These are phyloP conservation scores for Madurella mycetomatis DNA, from an alignment of 2,329 filamentous ascomycete species.

Conservation along the genomic window DNA sequence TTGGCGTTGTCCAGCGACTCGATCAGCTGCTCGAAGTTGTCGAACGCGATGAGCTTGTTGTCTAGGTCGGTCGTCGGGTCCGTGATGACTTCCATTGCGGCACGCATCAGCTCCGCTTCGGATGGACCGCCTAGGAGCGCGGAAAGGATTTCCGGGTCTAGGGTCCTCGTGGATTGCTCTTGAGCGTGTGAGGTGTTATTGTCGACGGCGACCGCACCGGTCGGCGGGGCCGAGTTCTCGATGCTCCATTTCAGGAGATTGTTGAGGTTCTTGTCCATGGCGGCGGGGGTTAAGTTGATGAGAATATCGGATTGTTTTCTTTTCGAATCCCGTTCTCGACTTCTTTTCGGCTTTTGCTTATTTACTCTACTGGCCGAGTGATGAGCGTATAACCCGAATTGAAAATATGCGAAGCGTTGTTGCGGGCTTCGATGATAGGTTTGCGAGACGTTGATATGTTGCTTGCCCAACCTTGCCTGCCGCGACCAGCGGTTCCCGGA, in stretches of 20 bases:
- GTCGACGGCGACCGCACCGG: slow-evolving; percentile 38
- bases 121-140: slow-evolving; percentile 77
- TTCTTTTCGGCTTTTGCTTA: neutral
- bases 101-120: slow-evolving; percentile 88
- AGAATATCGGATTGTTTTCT: too few relatives aligned
- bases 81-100: slow-evolving; percentile 72
- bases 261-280: slow-evolving; percentile 34
- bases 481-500: slow-evolving; percentile 10
- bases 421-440: neutral
- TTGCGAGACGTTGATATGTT: neutral
- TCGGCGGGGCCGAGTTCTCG: slow-evolving; percentile 27
- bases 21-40: slow-evolving; percentile 91
- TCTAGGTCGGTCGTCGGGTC: slow-evolving; percentile 61
- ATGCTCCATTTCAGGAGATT: slow-evolving; percentile 38
- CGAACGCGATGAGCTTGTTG: slow-evolving; percentile 77
- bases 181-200: slow-evolving; percentile 25
- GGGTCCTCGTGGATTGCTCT: slow-evolving; percentile 34
- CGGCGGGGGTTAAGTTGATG: slow-evolving; percentile 4
- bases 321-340: neutral
- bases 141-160: slow-evolving; percentile 67
- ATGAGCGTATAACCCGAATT: too few relatives aligned
- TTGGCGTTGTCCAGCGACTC: slow-evolving; percentile 96
- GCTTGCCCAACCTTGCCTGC: slow-evolving; percentile 7
- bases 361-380: too few relatives aligned
- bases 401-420: too few relatives aligned